Conservation (phyloP, 805 yeast species). For the Suhomyces sp. region DNA sequence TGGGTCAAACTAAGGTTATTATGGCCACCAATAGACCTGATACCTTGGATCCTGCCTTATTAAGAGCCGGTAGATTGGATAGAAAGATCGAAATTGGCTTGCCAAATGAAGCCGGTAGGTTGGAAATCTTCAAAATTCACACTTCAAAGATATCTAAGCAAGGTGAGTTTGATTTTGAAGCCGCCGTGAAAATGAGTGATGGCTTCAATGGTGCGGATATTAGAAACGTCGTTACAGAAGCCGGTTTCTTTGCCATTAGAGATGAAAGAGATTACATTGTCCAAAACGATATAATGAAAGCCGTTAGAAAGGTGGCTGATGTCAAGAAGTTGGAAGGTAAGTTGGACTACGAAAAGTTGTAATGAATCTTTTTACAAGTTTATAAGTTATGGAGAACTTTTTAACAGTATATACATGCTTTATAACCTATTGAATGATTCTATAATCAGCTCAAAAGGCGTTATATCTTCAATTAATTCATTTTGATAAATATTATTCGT, state of each 20-base stretch:
- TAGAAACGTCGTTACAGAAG: conserved; percentile 95
- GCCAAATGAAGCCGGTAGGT: conserved; percentile 94
- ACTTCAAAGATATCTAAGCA: conserved; percentile 78
- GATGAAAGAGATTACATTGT: conserved; percentile 94
- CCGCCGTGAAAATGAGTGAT: conserved; percentile 96
- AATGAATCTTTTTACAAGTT: background rate
- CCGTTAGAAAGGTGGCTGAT: conserved; percentile 96
- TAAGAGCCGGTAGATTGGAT: conserved; percentile 97
- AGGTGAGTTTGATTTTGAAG: conserved; percentile 97
- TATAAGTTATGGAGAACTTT: background rate
- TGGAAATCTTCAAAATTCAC: conserved; percentile 92
- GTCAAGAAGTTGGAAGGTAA: conserved; percentile 96
- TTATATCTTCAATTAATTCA: background rate
- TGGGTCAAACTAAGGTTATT: conserved; percentile 95
- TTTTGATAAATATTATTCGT: background rate
- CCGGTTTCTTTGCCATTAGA: conserved; percentile 96
- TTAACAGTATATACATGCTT: background rate
- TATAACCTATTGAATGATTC: background rate
- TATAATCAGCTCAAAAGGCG: background rate
- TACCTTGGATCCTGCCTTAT: conserved; percentile 92
- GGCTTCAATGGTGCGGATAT: conserved; percentile 99
- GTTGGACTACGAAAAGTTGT: conserved; percentile 91
- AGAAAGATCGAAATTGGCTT: conserved; percentile 92
- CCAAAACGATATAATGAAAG: conserved; percentile 94
- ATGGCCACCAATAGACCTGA: conserved; percentile 99